Base-by-base conservation (phyloP, 139 green algal species). In the Gonium pectorale region DNA sequence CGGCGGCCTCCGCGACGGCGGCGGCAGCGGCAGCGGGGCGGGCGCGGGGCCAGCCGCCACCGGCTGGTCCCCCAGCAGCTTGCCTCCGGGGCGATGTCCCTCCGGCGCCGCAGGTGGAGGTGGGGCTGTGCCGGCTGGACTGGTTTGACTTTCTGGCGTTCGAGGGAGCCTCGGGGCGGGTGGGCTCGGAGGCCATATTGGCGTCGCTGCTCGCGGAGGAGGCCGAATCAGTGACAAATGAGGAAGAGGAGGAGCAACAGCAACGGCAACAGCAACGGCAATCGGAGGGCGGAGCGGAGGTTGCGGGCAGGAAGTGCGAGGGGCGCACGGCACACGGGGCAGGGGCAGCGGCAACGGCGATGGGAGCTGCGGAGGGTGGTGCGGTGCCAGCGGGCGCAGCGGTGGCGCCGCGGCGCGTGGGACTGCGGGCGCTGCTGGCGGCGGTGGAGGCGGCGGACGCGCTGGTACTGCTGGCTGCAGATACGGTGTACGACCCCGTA, bases 401-500 rank as follows among this genome's bases (percentile, higher is more conserved):
- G 13, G 62, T 7, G n/a, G n/a, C 13, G n/a, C 1, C 17, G 46
- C 46, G 46, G 46, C 46, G 13, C 15, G 46, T 64, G 19, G 56
- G 22, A 8, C 7, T 26, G 56, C 56, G 56, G 22, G 2, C 26
- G 56, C 56, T 64, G 56, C 56, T 80, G 24, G 9, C 33, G 11
- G 72, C 51, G 51, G 24, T 80, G 52, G 52, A 27, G 11, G 35
- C 27, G 0, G 52, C 72, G 9, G 72, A 80, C 35, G 13, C 35
- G 35, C 2, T 60, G 7, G 35, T 8, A 5, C 44, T 77, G 37
- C 3, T 78, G 0, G 64, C 79, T 6, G 79, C 79, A 0, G 87
- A 90, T 40, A 74, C 72, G 0, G 75, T 86, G 33, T 90, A 90
- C 49, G 87, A 90, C 69, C 60, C 77, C 3, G 73, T 64, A 33